Conservation (phyloP, 495 filamentous ascomycete genomes). For the Aspergillus bridgeri region DNA sequence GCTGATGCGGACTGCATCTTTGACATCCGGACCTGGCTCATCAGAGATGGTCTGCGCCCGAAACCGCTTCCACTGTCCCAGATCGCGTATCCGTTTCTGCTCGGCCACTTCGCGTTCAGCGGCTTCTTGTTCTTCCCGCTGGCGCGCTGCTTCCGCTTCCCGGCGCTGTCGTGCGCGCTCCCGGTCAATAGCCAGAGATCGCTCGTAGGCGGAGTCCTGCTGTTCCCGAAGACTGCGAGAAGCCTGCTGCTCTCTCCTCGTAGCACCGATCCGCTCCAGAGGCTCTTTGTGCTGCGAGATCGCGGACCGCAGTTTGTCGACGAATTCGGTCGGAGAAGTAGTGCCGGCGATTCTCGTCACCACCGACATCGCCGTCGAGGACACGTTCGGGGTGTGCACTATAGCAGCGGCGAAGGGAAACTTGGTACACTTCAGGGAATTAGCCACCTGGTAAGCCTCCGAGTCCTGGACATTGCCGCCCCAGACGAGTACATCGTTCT, state of each 20-base stretch:
- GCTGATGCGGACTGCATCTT: conserved; percentile 74
- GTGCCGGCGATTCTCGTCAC: conserved; percentile 71
- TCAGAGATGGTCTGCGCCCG: conserved; percentile 60
- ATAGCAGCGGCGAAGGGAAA: conserved; percentile 86
- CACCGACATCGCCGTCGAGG: conserved; percentile 81
- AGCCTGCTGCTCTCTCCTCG: conserved; percentile 72
- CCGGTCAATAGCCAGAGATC: conserved; percentile 80
- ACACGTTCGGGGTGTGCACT: conserved; percentile 76
- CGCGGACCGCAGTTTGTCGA: conserved; percentile 66
- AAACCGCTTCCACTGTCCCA: conserved; percentile 77
- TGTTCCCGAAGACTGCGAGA: conserved; percentile 72
- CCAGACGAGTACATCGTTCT: conserved; percentile 82
- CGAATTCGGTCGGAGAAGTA: conserved; percentile 59
- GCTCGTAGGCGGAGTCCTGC: conserved; percentile 90
- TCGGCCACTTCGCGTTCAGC: conserved; percentile 61
- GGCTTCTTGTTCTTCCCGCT: conserved; percentile 59
- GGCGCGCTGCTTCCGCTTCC: conserved; percentile 69
- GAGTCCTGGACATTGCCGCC: conserved; percentile 86
- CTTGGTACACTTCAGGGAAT: conserved; percentile 77
- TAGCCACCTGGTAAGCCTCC: conserved; percentile 88
- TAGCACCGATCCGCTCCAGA: conserved; percentile 62
- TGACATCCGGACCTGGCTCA: conserved; percentile 63
- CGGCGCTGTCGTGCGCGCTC: conserved; percentile 70
- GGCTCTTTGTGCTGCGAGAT: conserved; percentile 67
- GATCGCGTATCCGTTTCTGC: conserved; percentile 52